Base-by-base conservation (phyloP, 805 yeast species). In the Kodamaea laetipori region DNA sequence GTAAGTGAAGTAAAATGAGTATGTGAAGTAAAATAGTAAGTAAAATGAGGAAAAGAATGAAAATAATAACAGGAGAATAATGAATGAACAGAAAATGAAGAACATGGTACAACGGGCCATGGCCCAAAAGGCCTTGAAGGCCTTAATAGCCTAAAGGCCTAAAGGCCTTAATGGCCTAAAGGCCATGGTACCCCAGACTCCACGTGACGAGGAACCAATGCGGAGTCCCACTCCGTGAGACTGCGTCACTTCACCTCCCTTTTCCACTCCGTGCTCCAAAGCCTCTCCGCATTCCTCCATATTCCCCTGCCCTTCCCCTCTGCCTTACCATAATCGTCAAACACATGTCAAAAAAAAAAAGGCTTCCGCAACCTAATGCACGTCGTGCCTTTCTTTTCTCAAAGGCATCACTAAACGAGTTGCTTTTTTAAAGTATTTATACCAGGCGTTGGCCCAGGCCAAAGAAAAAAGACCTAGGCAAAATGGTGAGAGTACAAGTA, bases 401-500 rank as follows among this genome's bases (percentile, higher is more conserved):
- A 15, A 15, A 30, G 15, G 15, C 34, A 15, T 30, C 18, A 30
- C 18, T 17, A 9, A 13, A n/a, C 30, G 17, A 30, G 17, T 13
- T 30, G 15, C 17, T 30, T 30, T 30, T 13, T 28, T 17, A 15
- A 4, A n/a, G 15, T 13, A 30, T 30, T 15, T 30, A 30, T 30
- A 30, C 34, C 34, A 30, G 34, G 34, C 34, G 34, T 10, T 15
- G n/a, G 34, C 18, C 19, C 10, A 6, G 17, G 15, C 5, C 4
- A 6, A 30, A 12, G 17, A 15, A 12, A 30, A 30, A 6, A 17
- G 31, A 27, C 17, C n/a, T 12, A 16, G 26, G 8, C 15, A 16
- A 21, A 11, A 34, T 36, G 39, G 39, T 41, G 12, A 34, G 44
- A 41, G 39, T 41, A 10, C 44, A 41, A 41, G 44, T 41, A 4